Evolutionary conservation across 208 protist species (phyloP), one percentile per base, ranked within the genome.

Genomic region (Jaenimonas drosophilae): DNA sequence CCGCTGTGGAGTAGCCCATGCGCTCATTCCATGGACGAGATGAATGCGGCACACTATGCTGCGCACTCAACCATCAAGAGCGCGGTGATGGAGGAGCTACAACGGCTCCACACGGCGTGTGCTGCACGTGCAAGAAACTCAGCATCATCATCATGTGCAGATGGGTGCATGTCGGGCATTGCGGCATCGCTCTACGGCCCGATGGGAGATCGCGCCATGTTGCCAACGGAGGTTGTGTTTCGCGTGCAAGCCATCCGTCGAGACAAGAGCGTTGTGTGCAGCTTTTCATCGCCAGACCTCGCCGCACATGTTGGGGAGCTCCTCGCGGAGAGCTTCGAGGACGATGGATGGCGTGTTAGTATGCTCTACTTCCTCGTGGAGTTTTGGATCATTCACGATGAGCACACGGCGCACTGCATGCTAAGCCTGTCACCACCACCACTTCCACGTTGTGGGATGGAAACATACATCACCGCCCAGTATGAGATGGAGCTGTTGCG

Each of bases 301-400:
- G 60, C 66, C 5, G 53, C 51, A 14, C 59, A 64, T 38, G 39
- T 65, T 4, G 66, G 71, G 6, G 66, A 63, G 16, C 12, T 54
- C 0, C 38, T 75, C 12, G 56, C 45, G 41, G 59, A 64, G 5
- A 26, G 24, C 25, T 51, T 68, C 42, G 28, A 64, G 14, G 19
- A 19, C 0, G 4, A 29, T 19, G 39, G 49, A 9, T 77, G 64
- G 74, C 23, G 45, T 12, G 68, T 82, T 30, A 71, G 59, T 40
- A 77, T 75, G 69, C 27, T 75, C 14, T 71, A 72, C 47, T 46
- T 72, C 50, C 69, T 71, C 53, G 53, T 74, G 14, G 61, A 74
- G 52, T 62, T 77, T 12, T 68, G 59, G 17, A 46, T 56, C 1
- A 32, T 72, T n/a, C 60, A 72, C 19, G 59, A 75, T 16, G 43